Conservation (phyloP, 1,284 basidiomycete genomes). For the Ganoderma multipileum region DNA sequence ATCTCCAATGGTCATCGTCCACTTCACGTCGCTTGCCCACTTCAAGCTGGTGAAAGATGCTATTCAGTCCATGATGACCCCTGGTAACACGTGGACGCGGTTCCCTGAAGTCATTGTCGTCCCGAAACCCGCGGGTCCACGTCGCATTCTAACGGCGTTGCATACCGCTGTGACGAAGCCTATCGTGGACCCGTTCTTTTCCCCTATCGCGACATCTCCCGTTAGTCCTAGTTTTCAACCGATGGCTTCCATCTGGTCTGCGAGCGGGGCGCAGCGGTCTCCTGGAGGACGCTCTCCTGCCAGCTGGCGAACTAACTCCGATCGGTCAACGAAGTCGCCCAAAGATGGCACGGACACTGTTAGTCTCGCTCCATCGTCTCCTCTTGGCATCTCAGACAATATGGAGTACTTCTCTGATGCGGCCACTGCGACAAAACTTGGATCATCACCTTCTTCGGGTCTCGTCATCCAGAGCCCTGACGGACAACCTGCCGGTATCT, state of each 20-base stretch:
- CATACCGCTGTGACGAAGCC: conserved; percentile 88
- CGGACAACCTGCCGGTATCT: conserved; percentile 92
- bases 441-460: conserved; percentile 83
- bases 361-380: conserved; percentile 68
- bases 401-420: conserved; percentile 90
- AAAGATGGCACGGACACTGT: conserved; percentile 50
- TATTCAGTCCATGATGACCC: conserved; percentile 72
- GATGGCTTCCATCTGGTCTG: conserved; percentile 51
- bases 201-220: conserved; percentile 92
- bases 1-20: conserved; percentile 71
- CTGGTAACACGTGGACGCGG: conserved; percentile 47
- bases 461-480: conserved; percentile 93
- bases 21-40: conserved; percentile 90
- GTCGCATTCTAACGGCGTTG: conserved; percentile 88
- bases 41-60: conserved; percentile 88
- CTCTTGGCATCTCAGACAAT: conserved; percentile 76
- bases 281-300: conserved; percentile 50
- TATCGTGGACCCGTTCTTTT: conserved; percentile 86
- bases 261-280: conserved; percentile 45
- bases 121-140: conserved; percentile 93
- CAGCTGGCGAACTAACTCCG: conserved; percentile 63
- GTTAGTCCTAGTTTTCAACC: conserved; percentile 64
- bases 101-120: conserved; percentile 91
- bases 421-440: conserved; percentile 72
- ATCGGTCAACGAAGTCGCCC: conserved; percentile 62